Base-by-base conservation (phyloP, 208 protist species). In the Blechomonas ayalai region DNA sequence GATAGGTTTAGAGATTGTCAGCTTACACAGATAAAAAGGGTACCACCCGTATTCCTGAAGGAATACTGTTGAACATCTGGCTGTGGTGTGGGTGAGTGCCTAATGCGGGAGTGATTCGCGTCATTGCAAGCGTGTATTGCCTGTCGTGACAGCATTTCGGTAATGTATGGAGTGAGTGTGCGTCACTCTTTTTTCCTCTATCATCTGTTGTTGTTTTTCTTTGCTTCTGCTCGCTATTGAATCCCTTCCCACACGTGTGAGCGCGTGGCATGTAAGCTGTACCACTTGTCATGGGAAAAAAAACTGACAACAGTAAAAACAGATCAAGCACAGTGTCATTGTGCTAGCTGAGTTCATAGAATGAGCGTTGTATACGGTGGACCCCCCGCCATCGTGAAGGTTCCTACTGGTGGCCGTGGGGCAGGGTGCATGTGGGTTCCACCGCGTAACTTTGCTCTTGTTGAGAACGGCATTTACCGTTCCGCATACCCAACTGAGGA, bases 401-500 rank as follows among this genome's bases (percentile, higher is more conserved):
- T 13, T 40, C 24, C 24, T 10, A 54, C 20, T n/a, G 22, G 18
- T 5, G 3, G 10, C 6, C 5, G 27, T 1, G 22, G 18, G 24
- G 24, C n/a, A 56, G 22, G 2, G 40, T 47, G 40, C 20, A 41
- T 41, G 27, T 73, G 69, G 48, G 39, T 57, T 7, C 82, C 84
- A 13, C 84, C 88, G 19, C 37, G 53, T 1, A 88, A 88, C 51
- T 95, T 95, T 49, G 68, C 82, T 4, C 49, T 74, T 57, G 82
- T 95, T 18, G 68, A 82, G 45, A 63, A 61, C 3, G 77, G 73
- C 31, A 54, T 96, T 4, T 94, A 86, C 49, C 58, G 89, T 9
- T 90, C 83, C 38, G 85, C 81, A 15, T 92, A 92, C 54, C 89
- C 89, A 0, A 68, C 65, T 2, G 64, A 72, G 32, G 61, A 50